Conservation (phyloP, 805 yeast species). For the Candida mattraensis region DNA sequence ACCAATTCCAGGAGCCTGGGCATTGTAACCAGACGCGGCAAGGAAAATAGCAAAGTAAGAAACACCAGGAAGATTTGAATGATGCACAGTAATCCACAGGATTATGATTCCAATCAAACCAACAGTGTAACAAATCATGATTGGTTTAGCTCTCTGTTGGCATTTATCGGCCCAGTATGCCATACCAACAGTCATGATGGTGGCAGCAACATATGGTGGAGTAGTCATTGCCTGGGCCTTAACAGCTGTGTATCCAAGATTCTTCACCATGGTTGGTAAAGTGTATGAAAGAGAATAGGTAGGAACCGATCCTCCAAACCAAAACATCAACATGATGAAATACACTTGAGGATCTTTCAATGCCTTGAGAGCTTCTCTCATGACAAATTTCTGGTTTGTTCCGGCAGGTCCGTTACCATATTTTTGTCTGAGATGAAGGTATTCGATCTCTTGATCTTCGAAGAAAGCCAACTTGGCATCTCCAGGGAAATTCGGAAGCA, state of each 20-base stretch:
- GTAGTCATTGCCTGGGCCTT: constrained; percentile 45
- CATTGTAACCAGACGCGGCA: constrained; percentile 39
- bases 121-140: constrained; percentile 38
- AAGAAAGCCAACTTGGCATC: constrained; percentile 15
- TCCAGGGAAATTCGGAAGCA: constrained; percentile 37
- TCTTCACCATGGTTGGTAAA: constrained; percentile 44
- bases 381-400: constrained; percentile 13
- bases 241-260: constrained; percentile 42
- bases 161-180: constrained; percentile 32
- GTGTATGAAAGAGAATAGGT: constrained; percentile 42
- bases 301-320: constrained; percentile 41
- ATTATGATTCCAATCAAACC: constrained; percentile 39
- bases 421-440: constrained; percentile 15
- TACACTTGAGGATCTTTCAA: constrained; percentile 39
- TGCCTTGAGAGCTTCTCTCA: constrained; percentile 32
- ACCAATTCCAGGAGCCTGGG: constrained; percentile 23
- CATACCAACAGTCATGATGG: constrained; percentile 29
- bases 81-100: constrained; percentile 42
- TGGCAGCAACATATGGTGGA: constrained; percentile 39
- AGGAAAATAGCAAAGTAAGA: constrained; percentile 43
- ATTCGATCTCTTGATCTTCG: constrained; percentile 13
- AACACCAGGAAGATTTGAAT: constrained; percentile 40
- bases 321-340: constrained; percentile 35
- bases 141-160: constrained; percentile 35
- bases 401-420: constrained; percentile 17